A percentile compares a stretch with the other conserved stretches of the same genome.
Evolutionary conservation across 805 yeast genomes (phyloP).

Genomic region (Nadsonia fulvescens): DNA sequence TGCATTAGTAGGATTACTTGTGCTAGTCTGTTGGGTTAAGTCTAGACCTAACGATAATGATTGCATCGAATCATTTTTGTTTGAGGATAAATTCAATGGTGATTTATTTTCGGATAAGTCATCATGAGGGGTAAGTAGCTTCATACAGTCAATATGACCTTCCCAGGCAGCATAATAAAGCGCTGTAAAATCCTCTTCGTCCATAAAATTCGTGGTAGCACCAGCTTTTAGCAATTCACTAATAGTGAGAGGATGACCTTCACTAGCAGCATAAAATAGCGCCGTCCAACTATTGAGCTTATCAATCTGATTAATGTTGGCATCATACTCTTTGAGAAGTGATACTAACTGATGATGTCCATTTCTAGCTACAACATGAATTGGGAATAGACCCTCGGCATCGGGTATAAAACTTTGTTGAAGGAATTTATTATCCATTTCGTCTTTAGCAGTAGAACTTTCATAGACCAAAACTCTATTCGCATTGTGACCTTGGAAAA

Average conservation of each 20-base stretch:
- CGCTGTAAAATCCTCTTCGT: slow-evolving; percentile 67
- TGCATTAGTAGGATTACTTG: too few species aligned
- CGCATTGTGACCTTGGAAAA: too few species aligned
- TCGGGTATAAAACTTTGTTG: too few species aligned
- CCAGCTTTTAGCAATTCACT: slow-evolving; percentile 52
- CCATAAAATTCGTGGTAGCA: slow-evolving; percentile 50
- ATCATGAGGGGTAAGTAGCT: slow-evolving; percentile 30
- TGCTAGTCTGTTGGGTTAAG: too few species aligned
- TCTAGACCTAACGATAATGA: too few species aligned
- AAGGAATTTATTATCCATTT: too few species aligned
- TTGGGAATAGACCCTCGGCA: slow-evolving; percentile 72
- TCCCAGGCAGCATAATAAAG: slow-evolving; percentile 85
- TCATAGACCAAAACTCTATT: too few species aligned
- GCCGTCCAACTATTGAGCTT: slow-evolving; percentile 90
- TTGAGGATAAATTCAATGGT: too few species aligned
- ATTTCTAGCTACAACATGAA: slow-evolving; percentile 75
- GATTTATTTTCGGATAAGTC: neutral
- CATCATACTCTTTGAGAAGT: slow-evolving; percentile 33
- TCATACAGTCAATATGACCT: slow-evolving; percentile 72
- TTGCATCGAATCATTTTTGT: too few species aligned
- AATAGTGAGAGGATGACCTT: slow-evolving; percentile 61
- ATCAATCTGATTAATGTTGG: slow-evolving; percentile 62
- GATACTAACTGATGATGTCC: slow-evolving; percentile 60
- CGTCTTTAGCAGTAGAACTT: too few species aligned
- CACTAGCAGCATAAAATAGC: slow-evolving; percentile 72